Base-by-base conservation (phyloP, 257 asterid species). In the Penstemon barbatus region DNA sequence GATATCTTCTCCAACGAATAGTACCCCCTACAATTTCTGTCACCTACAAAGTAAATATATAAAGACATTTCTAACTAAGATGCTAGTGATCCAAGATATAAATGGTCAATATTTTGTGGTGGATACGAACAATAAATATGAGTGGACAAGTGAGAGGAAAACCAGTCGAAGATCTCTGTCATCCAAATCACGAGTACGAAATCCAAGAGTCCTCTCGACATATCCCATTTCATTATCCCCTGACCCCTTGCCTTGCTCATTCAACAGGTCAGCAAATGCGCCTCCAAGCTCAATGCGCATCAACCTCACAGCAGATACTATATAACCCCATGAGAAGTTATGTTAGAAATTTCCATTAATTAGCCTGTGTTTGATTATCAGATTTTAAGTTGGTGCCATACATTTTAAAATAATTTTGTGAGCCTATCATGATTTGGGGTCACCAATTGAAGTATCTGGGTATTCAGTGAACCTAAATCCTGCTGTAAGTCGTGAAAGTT, bases 11-110 rank as follows among this genome's bases (percentile, higher is more conserved):
- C 98, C 98, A 92, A 51, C 98, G 93, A 66, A 88, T 92, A 57
- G 97, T 89, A 74, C 97, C 97, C 57, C 98, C 97, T n/a, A 92
- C 98, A 59, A 90, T 81, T 72, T 92, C 93, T 2, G 98, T 89
- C 65, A 92, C 96, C 98, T 92, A 73, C 45, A 81, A 72, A 50
- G 19, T 45, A 11, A 38, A 55, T 15, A 3, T 49, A 13, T 7
- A 42, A 46, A 4, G 3, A 8, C 8, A 40, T 8, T 37, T 77
- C 51, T 11, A 37, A n/a, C 38, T 37, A 56, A 67, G 33, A 19
- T 43, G 55, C 44, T 53, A 9, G 18, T 2, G 10, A 48, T 40
- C 66, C 61, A 56, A 49, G 19, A 57, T 48, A 54, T 58, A 65
- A 60, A 68, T 25, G 53, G 58, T 4, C 66, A 61, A 55, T 13